Evolutionary conservation across 163 green algal species (phyloP), one percentile per base, ranked within the genome.

Genomic region (Coccomyxa subellipsoidea): DNA sequence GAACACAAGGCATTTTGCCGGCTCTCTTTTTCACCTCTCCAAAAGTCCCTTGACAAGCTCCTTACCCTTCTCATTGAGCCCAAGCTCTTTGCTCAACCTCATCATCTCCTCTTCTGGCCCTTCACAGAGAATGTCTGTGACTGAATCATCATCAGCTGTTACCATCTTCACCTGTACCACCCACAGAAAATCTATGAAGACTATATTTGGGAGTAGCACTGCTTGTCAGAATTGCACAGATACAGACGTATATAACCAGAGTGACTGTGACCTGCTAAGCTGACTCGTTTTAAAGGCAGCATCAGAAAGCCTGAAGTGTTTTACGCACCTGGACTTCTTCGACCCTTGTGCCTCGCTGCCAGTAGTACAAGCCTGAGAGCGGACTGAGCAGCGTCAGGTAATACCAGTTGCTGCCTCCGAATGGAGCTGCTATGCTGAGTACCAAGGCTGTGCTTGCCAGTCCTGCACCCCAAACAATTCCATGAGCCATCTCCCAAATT

Each of bases 41-140:
- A 98, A 81, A 18, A 99, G 85, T 27, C 96, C 96, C 84, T 98
- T 98, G 2, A 99, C 96, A 54, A 93, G 92, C n/a, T 98, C 91
- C 91, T 96, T 99, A 77, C 95, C 96, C 91, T 99, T 99, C 89
- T 99, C 95, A 40, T 92, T 87, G 5, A 99, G 84, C 3, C 90
- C 81, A 71, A 99, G 86, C 85, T 97, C 93, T 89, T 83, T 87
- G 59, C 54, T 39, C 47, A 85, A 53, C 15, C 83, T 40, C 18
- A 54, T 79, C 6, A 85, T 59, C 87, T 97, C 94, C 82, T 97
- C 94, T 38, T 91, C 84, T 83, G 96, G 94, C 2, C 95, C 96
- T 85, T 99, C 89, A 10, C 99, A 85, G 6, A 94, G 86, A 66
- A 99, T 97, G 87, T 99, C 96, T 9, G 93, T 97, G 15, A 86